phyloP scores from a whole-genome alignment of 108 stramenopile species.

The Nitzschia sp. region DNA sequence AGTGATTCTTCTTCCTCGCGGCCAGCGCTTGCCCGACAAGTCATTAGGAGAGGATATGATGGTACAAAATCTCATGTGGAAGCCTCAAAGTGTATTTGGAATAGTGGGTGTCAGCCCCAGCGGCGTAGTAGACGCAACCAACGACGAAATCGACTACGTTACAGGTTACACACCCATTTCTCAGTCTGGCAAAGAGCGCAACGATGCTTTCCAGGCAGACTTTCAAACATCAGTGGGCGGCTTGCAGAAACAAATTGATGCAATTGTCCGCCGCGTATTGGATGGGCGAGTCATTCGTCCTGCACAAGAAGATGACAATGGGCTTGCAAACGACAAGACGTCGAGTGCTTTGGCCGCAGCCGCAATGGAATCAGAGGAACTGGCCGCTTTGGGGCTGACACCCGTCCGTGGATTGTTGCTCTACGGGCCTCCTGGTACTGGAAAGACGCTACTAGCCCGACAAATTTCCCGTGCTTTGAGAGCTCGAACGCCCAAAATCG shows the following conservation, averaged over 20 bases:
- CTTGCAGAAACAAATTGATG: conserved; percentile 65
- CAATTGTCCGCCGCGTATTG: conserved; percentile 77
- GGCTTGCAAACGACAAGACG: conserved; percentile 30
- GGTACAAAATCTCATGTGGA: conserved; percentile 50
- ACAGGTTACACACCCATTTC: conserved; percentile 38
- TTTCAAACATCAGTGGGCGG: conserved; percentile 71
- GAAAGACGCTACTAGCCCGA: conserved; percentile 51
- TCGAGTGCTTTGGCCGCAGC: conserved; percentile 25
- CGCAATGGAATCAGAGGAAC: conserved; percentile 67
- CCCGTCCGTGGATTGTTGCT: conserved; percentile 85
- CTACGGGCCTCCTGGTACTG: conserved; percentile 84
- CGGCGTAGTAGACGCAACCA: background rate
- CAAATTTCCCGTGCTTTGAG: conserved; percentile 82
- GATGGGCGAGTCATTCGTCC: conserved; percentile 73
- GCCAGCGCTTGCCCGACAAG: conserved; percentile 40
- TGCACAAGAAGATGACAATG: conserved; percentile 30
- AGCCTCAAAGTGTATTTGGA: conserved; percentile 52
- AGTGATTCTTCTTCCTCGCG: conserved; percentile 59
- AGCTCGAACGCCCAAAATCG: conserved; percentile 92
- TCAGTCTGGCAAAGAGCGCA: conserved; percentile 60
- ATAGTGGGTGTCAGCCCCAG: conserved; percentile 10
- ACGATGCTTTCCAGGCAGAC: conserved; percentile 58
- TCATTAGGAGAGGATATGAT: conserved; percentile 53
- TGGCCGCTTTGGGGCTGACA: conserved; percentile 74
- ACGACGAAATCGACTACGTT: conserved; percentile 13